Percentiles rank a stretch among this genome's conserved stretches.
These are phyloP conservation scores for Leccinum fibrillosum DNA, from an alignment of 768 basidiomycete genomes.

Conservation along the genomic window DNA sequence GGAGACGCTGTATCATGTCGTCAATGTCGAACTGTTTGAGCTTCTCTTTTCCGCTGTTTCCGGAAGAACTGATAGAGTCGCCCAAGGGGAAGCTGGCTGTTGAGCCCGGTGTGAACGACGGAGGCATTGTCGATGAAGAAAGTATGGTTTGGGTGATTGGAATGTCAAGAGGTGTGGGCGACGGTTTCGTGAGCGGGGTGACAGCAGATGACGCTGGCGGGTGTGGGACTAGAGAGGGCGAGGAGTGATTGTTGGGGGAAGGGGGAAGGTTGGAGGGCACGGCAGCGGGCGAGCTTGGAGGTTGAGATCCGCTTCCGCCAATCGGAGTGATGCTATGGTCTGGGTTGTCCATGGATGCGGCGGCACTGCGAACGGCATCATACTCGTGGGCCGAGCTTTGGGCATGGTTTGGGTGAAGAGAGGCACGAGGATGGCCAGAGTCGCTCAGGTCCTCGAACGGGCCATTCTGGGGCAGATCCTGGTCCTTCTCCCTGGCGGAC, in stretches of 20 bases:
- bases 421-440: constrained; percentile 40
- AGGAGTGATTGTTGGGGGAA: constrained; percentile 37
- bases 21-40: constrained; percentile 84
- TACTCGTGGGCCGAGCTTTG: constrained; percentile 39
- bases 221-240: constrained; percentile 36
- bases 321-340: constrained; percentile 32
- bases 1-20: constrained; percentile 94
- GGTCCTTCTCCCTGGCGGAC: constrained; percentile 65
- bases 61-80: constrained; percentile 35
- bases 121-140: constrained; percentile 55
- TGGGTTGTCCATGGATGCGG: constrained; percentile 32
- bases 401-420: constrained; percentile 37
- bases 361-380: constrained; percentile 31
- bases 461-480: constrained; percentile 43
- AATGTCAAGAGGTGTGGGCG: constrained; percentile 66
- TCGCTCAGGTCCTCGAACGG: constrained; percentile 39
- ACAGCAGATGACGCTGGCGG: constrained; percentile 9
- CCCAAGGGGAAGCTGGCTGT: constrained; percentile 36
- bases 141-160: constrained; percentile 84
- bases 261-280: constrained; percentile 38
- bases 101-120: constrained; percentile 51
- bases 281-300: constrained; percentile 26
- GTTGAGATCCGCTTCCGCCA: constrained; percentile 40
- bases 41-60: constrained; percentile 50
- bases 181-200: constrained; percentile 35